Evolutionary conservation across 2,329 filamentous ascomycete genomes (phyloP), one percentile per base, ranked within the genome.

Genomic region (Mycogone perniciosa): DNA sequence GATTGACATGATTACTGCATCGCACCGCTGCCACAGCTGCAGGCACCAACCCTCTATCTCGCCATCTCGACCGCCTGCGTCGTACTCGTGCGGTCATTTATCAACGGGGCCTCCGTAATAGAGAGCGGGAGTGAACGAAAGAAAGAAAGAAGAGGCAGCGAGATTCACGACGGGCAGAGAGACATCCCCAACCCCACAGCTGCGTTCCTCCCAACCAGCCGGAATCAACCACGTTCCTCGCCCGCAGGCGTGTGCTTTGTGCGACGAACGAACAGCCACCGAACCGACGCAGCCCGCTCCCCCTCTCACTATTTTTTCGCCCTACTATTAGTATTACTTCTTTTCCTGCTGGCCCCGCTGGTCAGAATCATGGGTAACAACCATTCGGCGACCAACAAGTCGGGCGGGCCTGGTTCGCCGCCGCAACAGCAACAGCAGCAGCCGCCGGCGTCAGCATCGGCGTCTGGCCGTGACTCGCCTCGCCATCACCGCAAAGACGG

Each of bases 301-400:
- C 13, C 37, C 39, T 40, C 48, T 49, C 48, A 27, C 48, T 51
- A 37, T 37, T 44, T 43, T 43, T 34, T 38, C 42, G 20, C 20
- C 44, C 43, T 41, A 37, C 44, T 35, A 37, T 39, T 35, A 46
- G 34, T 33, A 30, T 47, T 40, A 46, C 48, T 13, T 47, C 40
- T 40, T 30, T 46, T 40, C 49, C 41, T 41, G 40, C 42, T 38
- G 44, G 40, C 39, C 52, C 45, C 43, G 46, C 41, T 48, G 47
- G 39, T 48, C 44, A 46, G 33, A 50, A 56, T 54, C 56, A 70
- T 70, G 67, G 67, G 67, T 56, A 70, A 70, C 57, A 70, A 67
- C 60, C 63, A 67, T 54, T 68, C 67, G 45, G 64, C 67, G 50
- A 64, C 66, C 51, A 65, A 66, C 59, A 69, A 69, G 59, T 60